A percentile compares a stretch with the other conserved stretches of the same genome.
Evolutionary conservation across 768 basidiomycete genomes (phyloP).

Genomic region (Kondoa subrosea): DNA sequence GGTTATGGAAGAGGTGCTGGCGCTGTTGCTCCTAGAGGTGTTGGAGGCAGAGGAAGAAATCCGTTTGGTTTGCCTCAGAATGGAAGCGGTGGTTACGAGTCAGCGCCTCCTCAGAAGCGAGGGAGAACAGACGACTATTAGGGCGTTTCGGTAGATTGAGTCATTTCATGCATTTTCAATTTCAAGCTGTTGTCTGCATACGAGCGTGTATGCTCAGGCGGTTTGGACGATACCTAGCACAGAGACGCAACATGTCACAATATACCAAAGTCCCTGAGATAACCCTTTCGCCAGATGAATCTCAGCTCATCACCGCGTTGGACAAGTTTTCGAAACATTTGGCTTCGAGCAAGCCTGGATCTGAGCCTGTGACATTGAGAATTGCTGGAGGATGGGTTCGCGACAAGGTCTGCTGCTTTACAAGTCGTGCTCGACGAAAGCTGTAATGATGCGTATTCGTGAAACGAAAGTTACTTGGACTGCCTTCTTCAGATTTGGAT

Average conservation of each 20-base stretch:
- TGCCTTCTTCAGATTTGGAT: constrained; percentile 78
- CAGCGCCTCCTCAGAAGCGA: constrained; percentile 2
- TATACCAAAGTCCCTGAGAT: too few species aligned
- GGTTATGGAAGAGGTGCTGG: too few species aligned
- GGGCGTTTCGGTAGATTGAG: too few species aligned
- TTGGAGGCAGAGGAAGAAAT: background rate
- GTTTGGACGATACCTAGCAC: too few species aligned
- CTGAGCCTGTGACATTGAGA: constrained; percentile 45
- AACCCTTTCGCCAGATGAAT: constrained; percentile 17
- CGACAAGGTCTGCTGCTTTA: constrained; percentile 93
- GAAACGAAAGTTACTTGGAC: constrained; percentile 59
- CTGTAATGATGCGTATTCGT: background rate
- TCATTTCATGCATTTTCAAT: background rate
- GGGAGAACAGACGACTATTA: background rate
- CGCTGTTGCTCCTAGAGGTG: background rate
- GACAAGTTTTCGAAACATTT: constrained; percentile 23
- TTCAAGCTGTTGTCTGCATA: background rate
- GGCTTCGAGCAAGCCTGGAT: constrained; percentile 11
- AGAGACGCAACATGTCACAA: too few species aligned
- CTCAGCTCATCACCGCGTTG: constrained; percentile 12
- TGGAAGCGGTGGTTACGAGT: background rate
- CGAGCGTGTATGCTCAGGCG: too few species aligned
- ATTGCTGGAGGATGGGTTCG: constrained; percentile 98
- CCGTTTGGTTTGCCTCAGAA: background rate
- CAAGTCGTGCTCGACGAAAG: constrained; percentile 19